These are phyloP conservation scores for Fomitopsis betulina DNA, from an alignment of 1,284 basidiomycete species.

Conservation along the genomic window DNA sequence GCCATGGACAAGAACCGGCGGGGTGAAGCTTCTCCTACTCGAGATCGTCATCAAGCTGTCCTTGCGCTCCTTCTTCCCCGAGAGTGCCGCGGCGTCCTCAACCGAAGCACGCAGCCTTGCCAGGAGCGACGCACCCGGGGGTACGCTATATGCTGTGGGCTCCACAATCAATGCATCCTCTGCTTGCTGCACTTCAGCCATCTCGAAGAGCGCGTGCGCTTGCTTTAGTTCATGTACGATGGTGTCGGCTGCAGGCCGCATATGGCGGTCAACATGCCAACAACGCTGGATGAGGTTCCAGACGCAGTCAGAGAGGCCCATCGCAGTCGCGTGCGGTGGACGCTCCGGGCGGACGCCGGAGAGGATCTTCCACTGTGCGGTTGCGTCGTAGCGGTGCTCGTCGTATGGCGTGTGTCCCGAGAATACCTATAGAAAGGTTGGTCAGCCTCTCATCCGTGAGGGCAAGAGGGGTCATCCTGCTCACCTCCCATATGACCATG, in stretches of 20 bases:
- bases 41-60: background rate
- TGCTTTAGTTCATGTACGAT: background rate
- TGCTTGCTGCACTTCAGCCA: background rate
- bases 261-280: background rate
- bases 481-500: slow-evolving; percentile 6
- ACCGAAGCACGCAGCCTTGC: background rate
- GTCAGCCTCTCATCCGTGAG: background rate
- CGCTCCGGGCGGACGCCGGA: background rate
- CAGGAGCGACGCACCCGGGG: background rate
- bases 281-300: slow-evolving; percentile 2
- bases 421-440: background rate
- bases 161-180: background rate
- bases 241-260: background rate
- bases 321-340: background rate
- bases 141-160: background rate
- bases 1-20: background rate
- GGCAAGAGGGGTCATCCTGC: background rate
- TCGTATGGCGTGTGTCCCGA: background rate
- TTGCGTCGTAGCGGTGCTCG: background rate
- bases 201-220: background rate
- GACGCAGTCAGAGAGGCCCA: background rate
- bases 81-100: background rate
- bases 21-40: background rate
- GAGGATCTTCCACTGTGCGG: background rate
- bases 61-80: background rate